phyloP scores from a whole-genome alignment of 805 yeast species.

The Cyberlindnera bimundalis region DNA sequence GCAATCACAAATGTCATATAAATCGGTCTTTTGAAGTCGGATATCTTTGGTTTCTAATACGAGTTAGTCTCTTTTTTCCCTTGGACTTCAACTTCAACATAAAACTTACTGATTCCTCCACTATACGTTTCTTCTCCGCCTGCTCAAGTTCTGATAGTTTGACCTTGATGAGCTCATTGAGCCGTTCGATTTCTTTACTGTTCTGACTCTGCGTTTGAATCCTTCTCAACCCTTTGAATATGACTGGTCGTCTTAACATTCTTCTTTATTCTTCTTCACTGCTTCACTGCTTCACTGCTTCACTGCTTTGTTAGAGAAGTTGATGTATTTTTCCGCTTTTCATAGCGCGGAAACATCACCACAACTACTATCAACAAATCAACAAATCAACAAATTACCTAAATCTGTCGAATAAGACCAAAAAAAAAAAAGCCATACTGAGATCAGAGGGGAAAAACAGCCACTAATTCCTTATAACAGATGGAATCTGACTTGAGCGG shows the following conservation, averaged over 20 bases:
- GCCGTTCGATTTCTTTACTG: slow-evolving; percentile 24
- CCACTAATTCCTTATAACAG: too few relatives aligned
- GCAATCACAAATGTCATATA: slow-evolving; percentile 22
- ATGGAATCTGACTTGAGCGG: too few relatives aligned
- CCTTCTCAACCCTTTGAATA: too few relatives aligned
- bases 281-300: too few relatives aligned
- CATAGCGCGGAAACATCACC: background rate
- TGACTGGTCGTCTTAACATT: background rate
- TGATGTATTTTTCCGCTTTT: background rate
- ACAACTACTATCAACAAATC: slow-evolving; percentile 13
- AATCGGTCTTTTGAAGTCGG: slow-evolving; percentile 26
- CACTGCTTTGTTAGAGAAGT: too few relatives aligned
- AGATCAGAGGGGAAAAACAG: too few relatives aligned
- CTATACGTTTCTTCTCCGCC: slow-evolving; percentile 13
- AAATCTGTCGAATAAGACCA: too few relatives aligned
- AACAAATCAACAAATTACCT: slow-evolving; percentile 1
- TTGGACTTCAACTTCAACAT: background rate
- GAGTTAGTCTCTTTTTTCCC: too few relatives aligned
- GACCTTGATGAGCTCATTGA: slow-evolving; percentile 20
- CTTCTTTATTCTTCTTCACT: too few relatives aligned
- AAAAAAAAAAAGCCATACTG: too few relatives aligned
- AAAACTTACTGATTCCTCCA: slow-evolving; percentile 16
- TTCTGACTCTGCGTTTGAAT: slow-evolving; percentile 1
- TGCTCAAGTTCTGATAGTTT: slow-evolving; percentile 22
- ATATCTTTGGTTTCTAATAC: slow-evolving; percentile 26